Base-by-base conservation (phyloP, 2,329 filamentous ascomycete genomes). In the Colletotrichum tropicicola region DNA sequence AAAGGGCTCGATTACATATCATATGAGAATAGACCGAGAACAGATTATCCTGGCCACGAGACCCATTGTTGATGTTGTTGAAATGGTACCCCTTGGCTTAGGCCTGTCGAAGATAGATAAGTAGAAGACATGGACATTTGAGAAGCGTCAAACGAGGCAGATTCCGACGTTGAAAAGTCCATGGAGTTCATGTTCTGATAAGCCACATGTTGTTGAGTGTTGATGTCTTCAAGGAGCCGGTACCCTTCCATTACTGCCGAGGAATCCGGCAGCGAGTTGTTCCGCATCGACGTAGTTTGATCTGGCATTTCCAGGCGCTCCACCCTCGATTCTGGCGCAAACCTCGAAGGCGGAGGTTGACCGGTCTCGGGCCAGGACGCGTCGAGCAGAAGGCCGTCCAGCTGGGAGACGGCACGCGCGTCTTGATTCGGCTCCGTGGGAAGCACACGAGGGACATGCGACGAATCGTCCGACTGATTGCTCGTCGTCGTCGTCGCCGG, bases 31-130 rank as follows among this genome's bases (percentile, higher is more conserved):
- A 52, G 17, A 41, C 8, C 41, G 3, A n/a, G 30, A 35, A 47
- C 52, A 53, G 23, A 48, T 47, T 23, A 64, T 48, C 47, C 60
- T 15, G 32, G 54, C 60, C 60, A 64, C 13, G 60, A 43, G 17
- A 47, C 48, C 55, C 55, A 64, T 48, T 64, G 39, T 9, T 59
- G 60, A 3, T 56, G 53, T 17, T 19, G n/a, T 8, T 44, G 30
- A 13, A 25, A 51, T 6, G 15, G 23, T 21, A 47, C 2, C 9
- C 35, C 48, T 25, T 54, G 32, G 19, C 32, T 12, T 3, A 59
- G 23, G 12, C 5, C 21, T 6, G 41, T 15, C 28, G 39, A 19
- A n/a, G n/a, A 13, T 8, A 59, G 15, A 15, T 48, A 54, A 10
- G 15, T 10, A 15, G 60, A 30, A 2, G 47, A 43, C 6, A 45